phyloP scores from a whole-genome alignment of 352 stramenopile genomes.

The Globisporangium spiculum region DNA sequence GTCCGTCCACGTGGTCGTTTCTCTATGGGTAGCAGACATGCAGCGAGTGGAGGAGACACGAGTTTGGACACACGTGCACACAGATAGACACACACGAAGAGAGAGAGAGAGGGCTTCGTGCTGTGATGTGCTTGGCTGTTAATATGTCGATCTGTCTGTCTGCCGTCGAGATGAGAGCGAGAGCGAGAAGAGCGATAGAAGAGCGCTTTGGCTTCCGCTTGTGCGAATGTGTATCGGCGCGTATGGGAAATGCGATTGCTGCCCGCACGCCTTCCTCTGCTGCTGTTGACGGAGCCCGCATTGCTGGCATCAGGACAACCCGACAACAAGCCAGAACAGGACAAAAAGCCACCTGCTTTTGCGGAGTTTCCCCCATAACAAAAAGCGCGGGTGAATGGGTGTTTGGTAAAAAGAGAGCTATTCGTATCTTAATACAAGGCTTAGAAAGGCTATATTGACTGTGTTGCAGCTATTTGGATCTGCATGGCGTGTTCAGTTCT shows the following conservation, averaged over 20 bases:
- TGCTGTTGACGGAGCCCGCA: not conserved
- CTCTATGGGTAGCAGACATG: not conserved
- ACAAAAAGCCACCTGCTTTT: not conserved
- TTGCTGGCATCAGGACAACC: not conserved
- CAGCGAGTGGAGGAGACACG: not conserved
- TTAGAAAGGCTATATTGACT: not conserved
- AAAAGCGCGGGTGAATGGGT: not conserved
- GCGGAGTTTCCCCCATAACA: not conserved
- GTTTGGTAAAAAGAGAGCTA: not conserved
- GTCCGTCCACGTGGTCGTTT: slow-evolving; percentile 5
- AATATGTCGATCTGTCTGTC: not conserved
- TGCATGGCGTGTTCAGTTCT: not conserved
- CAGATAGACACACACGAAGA: not conserved
- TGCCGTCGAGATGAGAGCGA: not conserved
- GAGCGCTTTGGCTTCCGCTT: not conserved
- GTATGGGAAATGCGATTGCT: not conserved
- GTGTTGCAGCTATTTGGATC: not conserved
- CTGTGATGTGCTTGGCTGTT: not conserved
- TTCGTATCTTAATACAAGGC: not conserved
- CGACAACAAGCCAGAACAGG: not conserved
- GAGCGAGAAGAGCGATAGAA: not conserved
- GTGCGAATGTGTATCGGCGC: not conserved
- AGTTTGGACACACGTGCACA: not conserved
- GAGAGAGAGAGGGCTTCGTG: not conserved
- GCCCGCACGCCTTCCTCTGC: not conserved